Percentiles rank a stretch among this genome's conserved stretches.
Evolutionary conservation across 768 basidiomycete species (phyloP).

Genomic region (Rhodocollybia butyracea): DNA sequence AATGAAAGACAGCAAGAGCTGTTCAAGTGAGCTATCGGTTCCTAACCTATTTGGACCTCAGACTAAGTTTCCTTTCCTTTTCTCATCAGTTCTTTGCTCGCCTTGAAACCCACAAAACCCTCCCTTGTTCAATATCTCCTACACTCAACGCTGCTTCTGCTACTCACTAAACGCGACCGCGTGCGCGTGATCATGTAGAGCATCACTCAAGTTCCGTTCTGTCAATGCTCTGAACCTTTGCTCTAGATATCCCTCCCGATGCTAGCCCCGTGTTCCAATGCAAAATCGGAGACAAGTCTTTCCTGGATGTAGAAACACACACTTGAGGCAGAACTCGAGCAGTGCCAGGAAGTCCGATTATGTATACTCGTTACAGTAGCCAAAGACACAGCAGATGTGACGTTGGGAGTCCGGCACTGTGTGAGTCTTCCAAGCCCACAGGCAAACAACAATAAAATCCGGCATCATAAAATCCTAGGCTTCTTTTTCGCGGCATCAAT

Average conservation of each 20-base stretch:
- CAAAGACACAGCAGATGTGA: slow-evolving; percentile 40
- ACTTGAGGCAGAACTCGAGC: too few relatives aligned
- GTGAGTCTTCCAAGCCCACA: slow-evolving; percentile 30
- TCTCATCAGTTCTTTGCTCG: slow-evolving; percentile 72
- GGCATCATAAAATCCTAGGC: slow-evolving; percentile 32
- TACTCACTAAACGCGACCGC: too few relatives aligned
- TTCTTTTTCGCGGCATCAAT: slow-evolving; percentile 34
- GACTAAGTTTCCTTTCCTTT: not conserved
- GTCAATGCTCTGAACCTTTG: too few relatives aligned
- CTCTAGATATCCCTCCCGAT: too few relatives aligned
- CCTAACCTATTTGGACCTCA: too few relatives aligned
- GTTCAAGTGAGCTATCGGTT: slow-evolving; percentile 82
- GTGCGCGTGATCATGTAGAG: too few relatives aligned
- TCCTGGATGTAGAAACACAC: too few relatives aligned
- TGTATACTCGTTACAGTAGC: too few relatives aligned
- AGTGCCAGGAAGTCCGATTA: too few relatives aligned
- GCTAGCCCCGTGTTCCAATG: too few relatives aligned
- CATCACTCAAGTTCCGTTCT: too few relatives aligned
- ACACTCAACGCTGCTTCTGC: slow-evolving; percentile 31
- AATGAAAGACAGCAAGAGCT: slow-evolving; percentile 77
- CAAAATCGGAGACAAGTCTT: too few relatives aligned
- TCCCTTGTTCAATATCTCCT: slow-evolving; percentile 55
- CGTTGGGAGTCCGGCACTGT: slow-evolving; percentile 55
- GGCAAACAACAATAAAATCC: slow-evolving; percentile 8
- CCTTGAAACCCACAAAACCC: slow-evolving; percentile 89